phyloP scores from a whole-genome alignment of 495 filamentous ascomycete species.

The Pyrenula massariospora region DNA sequence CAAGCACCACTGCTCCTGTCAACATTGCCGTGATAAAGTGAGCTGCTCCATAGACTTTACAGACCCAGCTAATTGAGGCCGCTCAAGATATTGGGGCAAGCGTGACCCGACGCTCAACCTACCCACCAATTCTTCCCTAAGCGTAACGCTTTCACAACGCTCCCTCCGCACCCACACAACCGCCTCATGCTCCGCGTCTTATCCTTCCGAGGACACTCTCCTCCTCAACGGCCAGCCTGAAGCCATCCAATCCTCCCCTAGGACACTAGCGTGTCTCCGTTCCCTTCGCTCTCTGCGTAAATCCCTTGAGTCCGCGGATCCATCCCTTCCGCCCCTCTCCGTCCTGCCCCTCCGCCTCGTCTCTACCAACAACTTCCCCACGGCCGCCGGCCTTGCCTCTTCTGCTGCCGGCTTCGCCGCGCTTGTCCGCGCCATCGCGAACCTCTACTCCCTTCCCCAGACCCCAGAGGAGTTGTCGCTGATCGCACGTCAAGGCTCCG shows the following conservation, averaged over 20 bases:
- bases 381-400: slow-evolving; percentile 87
- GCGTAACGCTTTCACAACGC: slow-evolving; percentile 85
- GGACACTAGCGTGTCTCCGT: slow-evolving; percentile 82
- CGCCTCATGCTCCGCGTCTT: slow-evolving; percentile 74
- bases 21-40: slow-evolving; percentile 99
- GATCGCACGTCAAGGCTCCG: slow-evolving; percentile 91
- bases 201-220: slow-evolving; percentile 59
- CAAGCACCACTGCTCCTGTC: slow-evolving; percentile 91
- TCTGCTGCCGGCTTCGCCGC: slow-evolving; percentile 93
- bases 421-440: slow-evolving; percentile 80
- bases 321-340: slow-evolving; percentile 67
- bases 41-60: slow-evolving; percentile 15
- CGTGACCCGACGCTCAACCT: slow-evolving; percentile 85
- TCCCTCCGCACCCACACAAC: slow-evolving; percentile 94
- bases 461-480: slow-evolving; percentile 68
- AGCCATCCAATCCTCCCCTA: slow-evolving; percentile 66
- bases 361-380: slow-evolving; percentile 97
- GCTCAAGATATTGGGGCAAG: slow-evolving; percentile 94
- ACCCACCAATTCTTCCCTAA: slow-evolving; percentile 94
- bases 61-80: background rate
- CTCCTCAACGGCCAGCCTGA: slow-evolving; percentile 74
- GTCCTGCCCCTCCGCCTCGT: slow-evolving; percentile 66
- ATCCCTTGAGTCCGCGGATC: slow-evolving; percentile 56
- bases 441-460: slow-evolving; percentile 75
- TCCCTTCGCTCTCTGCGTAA: slow-evolving; percentile 68